Base-by-base conservation (phyloP, 495 filamentous ascomycete species). In the Jackrogersella multiformis region DNA sequence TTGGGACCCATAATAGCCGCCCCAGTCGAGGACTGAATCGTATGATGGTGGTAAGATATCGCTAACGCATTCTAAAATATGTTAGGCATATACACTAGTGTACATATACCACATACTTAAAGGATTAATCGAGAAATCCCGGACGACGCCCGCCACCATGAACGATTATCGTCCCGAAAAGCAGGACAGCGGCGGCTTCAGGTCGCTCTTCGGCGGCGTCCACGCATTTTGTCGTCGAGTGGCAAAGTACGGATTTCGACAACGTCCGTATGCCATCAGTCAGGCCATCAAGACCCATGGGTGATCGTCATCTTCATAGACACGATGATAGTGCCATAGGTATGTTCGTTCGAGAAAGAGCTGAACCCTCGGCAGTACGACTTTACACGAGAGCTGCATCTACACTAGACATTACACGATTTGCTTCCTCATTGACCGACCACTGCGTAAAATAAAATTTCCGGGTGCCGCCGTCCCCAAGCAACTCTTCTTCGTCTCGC, bases 21-120 rank as follows among this genome's bases (percentile, higher is more conserved):
- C 42, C 42, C 6, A 46, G 21, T 26, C 42, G 9, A 46, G 42
- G 2, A 6, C 12, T 0, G n/a, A 26, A 46, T 46, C 42, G 42
- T 46, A 46, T 21, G 42, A 46, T 46, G 23, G 13, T 46, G 42
- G 42, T 46, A 6, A 46, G 42, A 46, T 46, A 24, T 10, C 12
- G 21, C 42, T 24, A 28, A 21, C 20, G n/a, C 21, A 20, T 21
- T 21, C n/a, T 13, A 26, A 3, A 26, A 26, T 21, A 46, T 30
- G 26, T 30, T 30, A 7, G 26, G 26, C 26, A 46, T 21, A 4
- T 23, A 44, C 7, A 10, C 5, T n/a, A 26, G 42, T 26, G 20
- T 24, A 46, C 42, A 46, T 12, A 9, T 10, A n/a, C 18, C 41
- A 21, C 20, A 16, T 21, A 10, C 41, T 7, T 21, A 44, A 26